Percentiles rank a stretch among this genome's conserved stretches.
phyloP scores from a whole-genome alignment of 2,329 filamentous ascomycete genomes.

The Annulohypoxylon truncatum region DNA sequence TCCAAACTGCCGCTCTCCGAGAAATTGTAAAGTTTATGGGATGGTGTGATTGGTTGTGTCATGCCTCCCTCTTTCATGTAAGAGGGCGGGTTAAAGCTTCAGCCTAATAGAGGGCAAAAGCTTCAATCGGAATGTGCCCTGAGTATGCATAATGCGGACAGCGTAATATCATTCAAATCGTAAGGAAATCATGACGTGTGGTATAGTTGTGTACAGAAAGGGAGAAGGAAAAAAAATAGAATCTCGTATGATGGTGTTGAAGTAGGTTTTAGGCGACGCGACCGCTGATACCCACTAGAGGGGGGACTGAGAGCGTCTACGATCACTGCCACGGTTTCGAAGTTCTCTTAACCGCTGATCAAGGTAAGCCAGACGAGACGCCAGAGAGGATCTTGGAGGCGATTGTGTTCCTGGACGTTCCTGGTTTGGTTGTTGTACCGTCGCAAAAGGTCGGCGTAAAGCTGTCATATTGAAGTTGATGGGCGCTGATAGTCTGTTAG shows the following conservation, averaged over 20 bases:
- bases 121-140: conserved; percentile 26
- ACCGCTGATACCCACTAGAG: conserved; percentile 50
- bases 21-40: conserved; percentile 21
- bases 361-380: conserved; percentile 66
- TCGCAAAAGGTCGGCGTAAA: conserved; percentile 66
- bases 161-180: conserved; percentile 44
- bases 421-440: conserved; percentile 62
- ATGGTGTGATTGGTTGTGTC: conserved; percentile 9
- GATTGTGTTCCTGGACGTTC: conserved; percentile 50
- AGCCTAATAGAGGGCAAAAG: conserved; percentile 18
- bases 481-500: conserved; percentile 65
- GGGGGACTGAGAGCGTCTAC: conserved; percentile 63
- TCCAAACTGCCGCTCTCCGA: conserved; percentile 37
- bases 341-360: conserved; percentile 68
- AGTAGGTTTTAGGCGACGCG: conserved; percentile 17
- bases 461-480: conserved; percentile 58
- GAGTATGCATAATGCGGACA: conserved; percentile 35
- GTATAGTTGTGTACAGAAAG: conserved; percentile 43
- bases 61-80: conserved; percentile 22
- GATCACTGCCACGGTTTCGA: conserved; percentile 57
- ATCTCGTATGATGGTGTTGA: conserved; percentile 27
- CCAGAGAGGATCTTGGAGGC: conserved; percentile 56
- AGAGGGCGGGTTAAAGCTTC: conserved; percentile 25
- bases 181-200: conserved; percentile 44
- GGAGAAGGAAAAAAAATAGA: conserved; percentile 14